These are phyloP conservation scores for Voacanga thouarsii DNA, from an alignment of 257 asterid genomes.

Conservation along the genomic window DNA sequence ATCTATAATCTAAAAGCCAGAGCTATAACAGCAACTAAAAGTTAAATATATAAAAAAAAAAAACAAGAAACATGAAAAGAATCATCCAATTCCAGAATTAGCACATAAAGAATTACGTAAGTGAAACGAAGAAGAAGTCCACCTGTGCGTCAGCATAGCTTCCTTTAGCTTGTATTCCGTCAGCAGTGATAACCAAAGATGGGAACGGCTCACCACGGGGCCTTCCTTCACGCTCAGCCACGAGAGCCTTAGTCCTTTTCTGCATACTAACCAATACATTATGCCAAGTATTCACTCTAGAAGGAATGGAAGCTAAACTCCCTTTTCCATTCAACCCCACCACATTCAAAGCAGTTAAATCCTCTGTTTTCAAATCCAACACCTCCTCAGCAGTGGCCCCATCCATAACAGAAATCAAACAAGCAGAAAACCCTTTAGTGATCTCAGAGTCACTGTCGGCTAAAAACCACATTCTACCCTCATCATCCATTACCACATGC, in stretches of 20 bases:
- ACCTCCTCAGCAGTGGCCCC: conserved; percentile 72
- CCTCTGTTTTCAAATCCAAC: conserved; percentile 66
- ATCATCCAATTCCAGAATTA: background rate
- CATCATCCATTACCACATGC: conserved; percentile 43
- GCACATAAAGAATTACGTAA: background rate
- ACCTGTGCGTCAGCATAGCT: conserved; percentile 97
- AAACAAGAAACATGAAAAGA: background rate
- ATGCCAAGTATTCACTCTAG: conserved; percentile 88
- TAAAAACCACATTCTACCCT: conserved; percentile 39
- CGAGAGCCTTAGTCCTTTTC: conserved; percentile 69
- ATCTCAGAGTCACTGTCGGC: conserved; percentile 91
- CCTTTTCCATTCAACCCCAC: conserved; percentile 48
- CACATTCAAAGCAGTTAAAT: conserved; percentile 58
- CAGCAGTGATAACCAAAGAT: conserved; percentile 59
- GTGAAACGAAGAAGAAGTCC: conserved; percentile 2
- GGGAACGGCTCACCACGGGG: conserved; percentile 59
- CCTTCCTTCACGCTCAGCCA: conserved; percentile 61
- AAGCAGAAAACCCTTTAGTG: conserved; percentile 83
- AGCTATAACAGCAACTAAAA: background rate
- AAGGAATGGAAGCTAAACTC: conserved; percentile 32
- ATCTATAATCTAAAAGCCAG: background rate
- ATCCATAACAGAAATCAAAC: conserved; percentile 80
- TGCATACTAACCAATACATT: conserved; percentile 90
- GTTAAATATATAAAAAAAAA: too few relatives aligned
- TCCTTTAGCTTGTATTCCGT: conserved; percentile 73